Percentiles rank a stretch among this genome's conserved stretches.
phyloP scores from a whole-genome alignment of 495 filamentous ascomycete genomes.

The Penicillium manginii region DNA sequence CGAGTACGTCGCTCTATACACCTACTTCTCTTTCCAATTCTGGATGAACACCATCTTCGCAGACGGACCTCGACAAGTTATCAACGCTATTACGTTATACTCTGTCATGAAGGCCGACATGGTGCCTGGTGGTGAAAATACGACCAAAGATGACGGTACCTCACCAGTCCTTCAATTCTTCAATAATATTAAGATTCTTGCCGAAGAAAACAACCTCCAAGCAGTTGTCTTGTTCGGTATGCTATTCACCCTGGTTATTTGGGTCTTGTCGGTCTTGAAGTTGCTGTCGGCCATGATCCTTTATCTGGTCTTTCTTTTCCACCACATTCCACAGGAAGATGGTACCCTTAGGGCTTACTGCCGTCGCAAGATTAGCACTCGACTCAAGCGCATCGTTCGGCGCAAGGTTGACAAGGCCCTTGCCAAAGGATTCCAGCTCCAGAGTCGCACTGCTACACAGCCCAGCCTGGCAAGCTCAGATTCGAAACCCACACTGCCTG shows the following conservation, averaged over 20 bases:
- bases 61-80: slow-evolving; percentile 84
- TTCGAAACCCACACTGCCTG: slow-evolving; percentile 68
- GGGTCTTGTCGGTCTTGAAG: slow-evolving; percentile 79
- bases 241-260: slow-evolving; percentile 88
- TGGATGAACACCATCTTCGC: slow-evolving; percentile 89
- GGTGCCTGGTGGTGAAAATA: slow-evolving; percentile 60
- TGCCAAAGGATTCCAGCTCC: slow-evolving; percentile 68
- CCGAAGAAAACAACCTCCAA: slow-evolving; percentile 70
- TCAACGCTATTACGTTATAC: slow-evolving; percentile 87
- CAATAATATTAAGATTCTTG: slow-evolving; percentile 73
- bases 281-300: slow-evolving; percentile 72
- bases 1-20: slow-evolving; percentile 90
- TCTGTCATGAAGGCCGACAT: slow-evolving; percentile 74
- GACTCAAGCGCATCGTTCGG: slow-evolving; percentile 78
- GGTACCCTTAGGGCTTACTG: slow-evolving; percentile 84
- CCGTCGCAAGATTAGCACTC: slow-evolving; percentile 81
- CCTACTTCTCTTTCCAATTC: slow-evolving; percentile 92
- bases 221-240: slow-evolving; percentile 84
- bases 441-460: slow-evolving; percentile 56
- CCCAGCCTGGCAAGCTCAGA: slow-evolving; percentile 57
- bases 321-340: slow-evolving; percentile 78
- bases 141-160: slow-evolving; percentile 51
- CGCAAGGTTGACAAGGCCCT: slow-evolving; percentile 85
- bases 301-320: slow-evolving; percentile 87
- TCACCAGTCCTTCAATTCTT: slow-evolving; percentile 66